Evolutionary conservation across 1,284 basidiomycete species (phyloP).

Genomic region (Apiotrichum porosum): DNA sequence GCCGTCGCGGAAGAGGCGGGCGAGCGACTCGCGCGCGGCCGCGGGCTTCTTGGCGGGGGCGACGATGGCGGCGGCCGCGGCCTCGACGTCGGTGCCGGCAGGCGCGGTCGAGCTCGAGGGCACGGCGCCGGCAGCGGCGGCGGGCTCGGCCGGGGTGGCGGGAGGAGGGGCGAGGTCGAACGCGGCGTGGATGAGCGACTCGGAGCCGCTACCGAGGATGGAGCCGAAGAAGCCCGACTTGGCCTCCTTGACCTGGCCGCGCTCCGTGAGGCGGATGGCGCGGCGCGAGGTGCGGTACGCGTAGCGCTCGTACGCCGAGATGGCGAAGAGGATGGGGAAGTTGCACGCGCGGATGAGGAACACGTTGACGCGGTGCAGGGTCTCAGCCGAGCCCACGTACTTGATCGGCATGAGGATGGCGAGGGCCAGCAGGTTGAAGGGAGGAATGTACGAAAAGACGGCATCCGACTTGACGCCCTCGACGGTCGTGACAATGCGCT

Average conservation of each 20-base stretch:
- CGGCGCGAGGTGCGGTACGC: conserved; percentile 21
- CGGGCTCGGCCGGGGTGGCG: conserved; percentile 10
- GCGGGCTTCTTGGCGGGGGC: neutral
- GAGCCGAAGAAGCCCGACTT: conserved; percentile 32
- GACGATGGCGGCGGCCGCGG: neutral
- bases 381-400: conserved; percentile 64
- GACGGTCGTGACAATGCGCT: conserved; percentile 77
- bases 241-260: conserved; percentile 19
- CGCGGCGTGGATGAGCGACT: conserved; percentile 39
- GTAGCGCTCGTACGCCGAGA: conserved; percentile 73
- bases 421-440: conserved; percentile 59
- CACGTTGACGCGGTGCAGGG: conserved; percentile 72
- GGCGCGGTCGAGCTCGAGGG: conserved; percentile 11
- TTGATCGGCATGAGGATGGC: conserved; percentile 69
- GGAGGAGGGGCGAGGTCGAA: conserved; percentile 39
- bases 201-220: conserved; percentile 34
- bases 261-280: conserved; percentile 21
- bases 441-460: conserved; percentile 83
- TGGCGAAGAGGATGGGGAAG: conserved; percentile 71
- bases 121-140: conserved; percentile 12
- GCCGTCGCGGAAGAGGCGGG: conserved; percentile 17
- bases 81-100: conserved; percentile 6
- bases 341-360: conserved; percentile 75
- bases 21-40: conserved; percentile 7
- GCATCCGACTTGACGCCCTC: conserved; percentile 86